Percentiles rank a stretch among this genome's conserved stretches.
Evolutionary conservation across 208 protist genomes (phyloP).

Genomic region (Trichomonas gallinae): DNA sequence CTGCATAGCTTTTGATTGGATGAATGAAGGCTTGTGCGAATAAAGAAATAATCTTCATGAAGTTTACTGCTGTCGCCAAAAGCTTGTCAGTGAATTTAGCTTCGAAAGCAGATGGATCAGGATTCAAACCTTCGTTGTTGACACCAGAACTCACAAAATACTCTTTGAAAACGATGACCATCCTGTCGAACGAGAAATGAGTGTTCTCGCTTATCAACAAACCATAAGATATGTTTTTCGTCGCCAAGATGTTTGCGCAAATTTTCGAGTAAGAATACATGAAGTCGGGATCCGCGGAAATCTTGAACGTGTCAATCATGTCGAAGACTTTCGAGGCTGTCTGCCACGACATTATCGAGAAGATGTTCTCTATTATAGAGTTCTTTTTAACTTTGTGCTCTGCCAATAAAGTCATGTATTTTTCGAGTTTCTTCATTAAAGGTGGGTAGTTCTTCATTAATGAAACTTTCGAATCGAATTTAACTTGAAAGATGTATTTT

Average conservation of each 20-base stretch:
- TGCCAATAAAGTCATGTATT: background rate
- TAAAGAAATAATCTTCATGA: background rate
- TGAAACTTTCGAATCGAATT: background rate
- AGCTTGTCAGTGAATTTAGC: background rate
- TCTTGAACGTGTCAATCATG: background rate
- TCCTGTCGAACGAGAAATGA: background rate
- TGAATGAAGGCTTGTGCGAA: background rate
- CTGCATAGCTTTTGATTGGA: background rate
- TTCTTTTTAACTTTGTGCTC: background rate
- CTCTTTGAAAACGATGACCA: background rate
- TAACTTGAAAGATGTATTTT: background rate
- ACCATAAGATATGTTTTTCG: background rate
- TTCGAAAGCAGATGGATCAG: background rate
- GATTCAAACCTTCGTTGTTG: background rate
- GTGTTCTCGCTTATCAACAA: background rate
- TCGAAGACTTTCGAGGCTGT: background rate
- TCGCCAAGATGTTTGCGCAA: background rate
- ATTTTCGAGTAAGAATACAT: background rate
- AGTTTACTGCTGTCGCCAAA: background rate
- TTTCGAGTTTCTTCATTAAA: background rate
- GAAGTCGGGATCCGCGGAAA: background rate
- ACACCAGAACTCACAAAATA: background rate
- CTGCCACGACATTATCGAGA: background rate
- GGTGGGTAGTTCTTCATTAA: background rate
- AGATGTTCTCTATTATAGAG: background rate